Base-by-base conservation (phyloP, 129 eudicot genomes). In the Saussurea involucrata region DNA sequence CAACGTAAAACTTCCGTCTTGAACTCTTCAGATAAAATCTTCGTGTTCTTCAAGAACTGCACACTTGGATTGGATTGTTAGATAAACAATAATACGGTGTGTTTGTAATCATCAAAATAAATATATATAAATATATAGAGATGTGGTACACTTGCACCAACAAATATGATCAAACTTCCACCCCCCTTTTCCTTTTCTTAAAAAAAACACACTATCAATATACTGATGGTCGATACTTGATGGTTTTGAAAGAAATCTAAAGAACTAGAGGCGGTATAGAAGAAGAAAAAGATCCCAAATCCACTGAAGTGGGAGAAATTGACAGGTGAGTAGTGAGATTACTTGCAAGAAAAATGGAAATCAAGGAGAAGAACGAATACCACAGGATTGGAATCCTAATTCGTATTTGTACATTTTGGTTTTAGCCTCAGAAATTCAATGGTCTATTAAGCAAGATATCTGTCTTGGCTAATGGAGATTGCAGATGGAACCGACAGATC, bases 301-400 rank as follows among this genome's bases (percentile, higher is more conserved):
- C n/a, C 7, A 33, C n/a, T 68, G 28, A 33, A 33, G 15, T 33
- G 46, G 29, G 53, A 44, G 20, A 20, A 42, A 40, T 18, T 18
- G 34, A 76, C 31, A 28, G 73, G 31, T 33, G 68, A 29, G 24
- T 8, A 68, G 20, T 61, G 36, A 77, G 69, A 46, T 77, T 58
- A 69, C 81, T 57, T 78, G 60, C 76, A 37, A 60, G 82, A 37
- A 69, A 69, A 57, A n/a, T 10, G 58, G 69, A 68, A 58, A 58
- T 37, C 28, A 29, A 68, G 17, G 22, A 34, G 63, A 24, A 24
- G 0, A 57, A 21, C 27, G 40, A 69, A 68, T 20, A 42, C 31
- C 46, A 12, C 24, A 46, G 20, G 68, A 67, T 76, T 33, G 75
- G 68, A 78, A 78, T 76, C 82, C 76, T 69, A 69, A 60, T 65